phyloP scores from a whole-genome alignment of 208 protist genomes.

The Acanthamoeba triangularis region DNA sequence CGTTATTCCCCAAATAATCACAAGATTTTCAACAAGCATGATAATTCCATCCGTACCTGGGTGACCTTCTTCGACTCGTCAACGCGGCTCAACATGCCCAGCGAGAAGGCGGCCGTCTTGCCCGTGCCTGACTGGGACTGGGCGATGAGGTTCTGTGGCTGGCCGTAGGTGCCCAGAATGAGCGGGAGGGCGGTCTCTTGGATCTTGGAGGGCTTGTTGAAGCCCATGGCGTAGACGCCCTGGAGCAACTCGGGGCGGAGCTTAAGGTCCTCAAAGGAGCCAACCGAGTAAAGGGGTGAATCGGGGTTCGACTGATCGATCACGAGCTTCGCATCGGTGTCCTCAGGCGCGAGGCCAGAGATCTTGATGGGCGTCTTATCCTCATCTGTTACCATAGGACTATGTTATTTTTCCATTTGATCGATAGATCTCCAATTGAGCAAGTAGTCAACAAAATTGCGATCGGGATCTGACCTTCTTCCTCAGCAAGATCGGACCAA shows the following conservation, averaged over 20 bases:
- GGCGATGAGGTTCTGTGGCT: slow-evolving; percentile 86
- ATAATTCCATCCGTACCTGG: slow-evolving; percentile 2
- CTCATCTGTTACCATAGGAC: not conserved
- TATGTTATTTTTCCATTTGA: not conserved
- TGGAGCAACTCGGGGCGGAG: slow-evolving; percentile 85
- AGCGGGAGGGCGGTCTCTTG: slow-evolving; percentile 89
- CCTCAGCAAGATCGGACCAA: not conserved
- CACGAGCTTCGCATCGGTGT: slow-evolving; percentile 41
- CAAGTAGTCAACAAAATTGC: not conserved
- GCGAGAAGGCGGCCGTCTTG: slow-evolving; percentile 91
- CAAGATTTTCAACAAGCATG: not conserved
- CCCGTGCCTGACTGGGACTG: slow-evolving; percentile 92
- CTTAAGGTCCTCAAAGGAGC: slow-evolving; percentile 82
- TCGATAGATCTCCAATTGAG: not conserved
- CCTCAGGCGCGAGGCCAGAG: slow-evolving; percentile 5
- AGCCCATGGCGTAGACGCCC: slow-evolving; percentile 89
- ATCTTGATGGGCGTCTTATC: not conserved
- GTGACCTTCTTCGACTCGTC: slow-evolving; percentile 76
- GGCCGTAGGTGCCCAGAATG: slow-evolving; percentile 77
- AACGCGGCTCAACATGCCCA: slow-evolving; percentile 88
- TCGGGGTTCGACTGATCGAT: slow-evolving; percentile 77
- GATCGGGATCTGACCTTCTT: not conserved
- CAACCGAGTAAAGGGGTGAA: slow-evolving; percentile 83
- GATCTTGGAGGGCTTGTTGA: slow-evolving; percentile 89
- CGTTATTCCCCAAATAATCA: not conserved